phyloP scores from a whole-genome alignment of 2,329 filamentous ascomycete species.

The Fusarium sp. region DNA sequence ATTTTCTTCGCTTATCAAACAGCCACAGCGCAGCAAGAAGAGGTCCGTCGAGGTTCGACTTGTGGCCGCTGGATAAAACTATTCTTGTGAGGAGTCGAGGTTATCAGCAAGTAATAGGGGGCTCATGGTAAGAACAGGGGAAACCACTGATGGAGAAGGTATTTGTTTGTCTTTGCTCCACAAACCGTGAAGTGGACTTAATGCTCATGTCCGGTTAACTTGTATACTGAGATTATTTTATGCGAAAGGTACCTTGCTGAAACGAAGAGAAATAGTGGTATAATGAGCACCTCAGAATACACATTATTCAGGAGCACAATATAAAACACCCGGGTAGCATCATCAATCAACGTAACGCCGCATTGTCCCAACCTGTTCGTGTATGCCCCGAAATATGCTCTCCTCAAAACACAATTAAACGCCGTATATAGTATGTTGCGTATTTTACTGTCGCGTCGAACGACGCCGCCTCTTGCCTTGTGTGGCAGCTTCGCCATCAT shows the following conservation, averaged over 20 bases:
- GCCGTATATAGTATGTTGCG: slow-evolving; percentile 22
- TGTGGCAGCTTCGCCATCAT: slow-evolving; percentile 43
- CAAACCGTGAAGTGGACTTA: background rate
- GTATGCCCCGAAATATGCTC: slow-evolving; percentile 20
- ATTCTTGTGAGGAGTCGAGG: background rate
- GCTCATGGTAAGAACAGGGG: background rate
- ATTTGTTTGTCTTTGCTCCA: background rate
- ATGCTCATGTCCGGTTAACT: background rate
- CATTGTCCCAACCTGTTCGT: slow-evolving; percentile 26
- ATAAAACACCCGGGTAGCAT: slow-evolving; percentile 7
- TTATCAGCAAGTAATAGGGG: background rate
- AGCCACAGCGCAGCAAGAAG: background rate
- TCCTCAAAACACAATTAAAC: slow-evolving; percentile 30
- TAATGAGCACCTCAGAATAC: slow-evolving; percentile 18
- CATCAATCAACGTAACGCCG: slow-evolving; percentile 14
- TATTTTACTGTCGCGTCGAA: slow-evolving; percentile 33
- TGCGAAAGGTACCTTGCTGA: slow-evolving; percentile 19
- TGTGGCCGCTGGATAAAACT: background rate
- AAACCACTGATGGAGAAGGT: background rate
- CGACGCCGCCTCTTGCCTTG: slow-evolving; percentile 46
- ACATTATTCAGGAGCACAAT: slow-evolving; percentile 1
- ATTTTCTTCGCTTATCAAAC: background rate
- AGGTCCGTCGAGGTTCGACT: background rate
- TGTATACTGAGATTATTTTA: slow-evolving; percentile 19
- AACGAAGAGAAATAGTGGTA: slow-evolving; percentile 34